Percentiles rank a stretch among this genome's conserved stretches.
Evolutionary conservation across 208 protist species (phyloP).

Genomic region (Acanthamoeba lenticulata): DNA sequence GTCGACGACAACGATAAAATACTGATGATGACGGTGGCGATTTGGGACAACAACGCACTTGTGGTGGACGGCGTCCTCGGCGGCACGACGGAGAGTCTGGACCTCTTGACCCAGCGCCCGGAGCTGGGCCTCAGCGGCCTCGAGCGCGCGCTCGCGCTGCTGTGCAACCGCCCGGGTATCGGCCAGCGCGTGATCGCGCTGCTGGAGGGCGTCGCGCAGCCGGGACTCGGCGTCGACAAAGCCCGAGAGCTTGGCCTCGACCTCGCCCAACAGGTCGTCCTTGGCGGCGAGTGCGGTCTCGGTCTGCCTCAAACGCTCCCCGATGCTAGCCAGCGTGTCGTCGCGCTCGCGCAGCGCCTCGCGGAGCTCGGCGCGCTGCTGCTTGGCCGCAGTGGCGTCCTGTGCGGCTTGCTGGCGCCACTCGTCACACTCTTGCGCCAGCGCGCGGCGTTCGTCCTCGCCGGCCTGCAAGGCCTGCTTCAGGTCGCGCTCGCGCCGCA

Average conservation of each 20-base stretch:
- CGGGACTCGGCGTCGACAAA: not conserved
- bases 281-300: not conserved
- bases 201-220: not conserved
- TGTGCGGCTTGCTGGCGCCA: not conserved
- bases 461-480: not conserved
- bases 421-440: not conserved
- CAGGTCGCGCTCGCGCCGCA: not conserved
- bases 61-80: not conserved
- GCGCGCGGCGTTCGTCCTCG: not conserved
- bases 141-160: not conserved
- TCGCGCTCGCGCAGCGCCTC: not conserved
- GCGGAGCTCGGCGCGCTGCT: not conserved
- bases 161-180: not conserved
- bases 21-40: too few relatives aligned
- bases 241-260: not conserved
- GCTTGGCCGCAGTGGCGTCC: not conserved
- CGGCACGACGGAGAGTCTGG: too few relatives aligned
- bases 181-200: not conserved
- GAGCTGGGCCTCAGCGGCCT: not conserved
- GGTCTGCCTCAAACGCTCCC: not conserved
- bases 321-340: not conserved
- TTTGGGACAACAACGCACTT: not conserved
- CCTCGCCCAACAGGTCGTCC: not conserved
- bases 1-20: not conserved
- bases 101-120: not conserved